A percentile compares a stretch with the other conserved stretches of the same genome.
Evolutionary conservation across 129 eudicot species (phyloP).

Genomic region (Escallonia rubra): DNA sequence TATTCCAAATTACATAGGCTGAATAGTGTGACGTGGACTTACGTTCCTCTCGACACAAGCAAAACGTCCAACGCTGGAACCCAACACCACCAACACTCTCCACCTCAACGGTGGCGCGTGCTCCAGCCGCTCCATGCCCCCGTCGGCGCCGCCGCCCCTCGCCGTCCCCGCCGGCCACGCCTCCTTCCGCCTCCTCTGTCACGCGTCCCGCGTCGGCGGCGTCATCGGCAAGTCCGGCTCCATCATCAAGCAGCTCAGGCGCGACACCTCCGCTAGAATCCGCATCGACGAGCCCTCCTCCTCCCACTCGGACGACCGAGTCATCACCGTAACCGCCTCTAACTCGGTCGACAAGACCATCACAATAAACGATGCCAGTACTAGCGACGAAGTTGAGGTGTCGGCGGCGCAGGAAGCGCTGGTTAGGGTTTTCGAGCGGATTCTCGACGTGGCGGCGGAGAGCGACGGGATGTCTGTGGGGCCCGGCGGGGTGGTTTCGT

Average conservation of each 20-base stretch:
- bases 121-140: slow-evolving; percentile 19
- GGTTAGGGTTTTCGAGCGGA: slow-evolving; percentile 75
- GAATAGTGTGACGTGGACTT: no score
- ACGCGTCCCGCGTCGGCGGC: slow-evolving; percentile 61
- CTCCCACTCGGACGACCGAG: slow-evolving; percentile 31
- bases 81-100: slow-evolving; percentile 7
- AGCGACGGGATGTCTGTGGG: slow-evolving; percentile 25
- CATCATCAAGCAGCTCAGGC: slow-evolving; percentile 47
- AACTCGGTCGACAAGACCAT: slow-evolving; percentile 11
- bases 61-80: slow-evolving; percentile 2
- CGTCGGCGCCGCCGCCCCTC: slow-evolving; percentile 18
- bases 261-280: slow-evolving; percentile 40
- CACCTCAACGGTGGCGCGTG: slow-evolving; percentile 28
- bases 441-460: slow-evolving; percentile 62
- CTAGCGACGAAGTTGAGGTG: slow-evolving; percentile 28
- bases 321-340: slow-evolving; percentile 39
- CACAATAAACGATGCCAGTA: slow-evolving; percentile 6
- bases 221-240: slow-evolving; percentile 74
- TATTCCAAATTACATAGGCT: no score
- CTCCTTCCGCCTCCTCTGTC: slow-evolving; percentile 61
- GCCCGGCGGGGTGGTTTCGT: slow-evolving; percentile 41
- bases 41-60: slow-evolving; percentile 11
- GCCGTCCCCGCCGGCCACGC: slow-evolving; percentile 32
- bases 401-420: slow-evolving; percentile 74
- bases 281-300: slow-evolving; percentile 55